These are phyloP conservation scores for Aspergillus novoparasiticus DNA, from an alignment of 2,329 filamentous ascomycete genomes.

Conservation along the genomic window DNA sequence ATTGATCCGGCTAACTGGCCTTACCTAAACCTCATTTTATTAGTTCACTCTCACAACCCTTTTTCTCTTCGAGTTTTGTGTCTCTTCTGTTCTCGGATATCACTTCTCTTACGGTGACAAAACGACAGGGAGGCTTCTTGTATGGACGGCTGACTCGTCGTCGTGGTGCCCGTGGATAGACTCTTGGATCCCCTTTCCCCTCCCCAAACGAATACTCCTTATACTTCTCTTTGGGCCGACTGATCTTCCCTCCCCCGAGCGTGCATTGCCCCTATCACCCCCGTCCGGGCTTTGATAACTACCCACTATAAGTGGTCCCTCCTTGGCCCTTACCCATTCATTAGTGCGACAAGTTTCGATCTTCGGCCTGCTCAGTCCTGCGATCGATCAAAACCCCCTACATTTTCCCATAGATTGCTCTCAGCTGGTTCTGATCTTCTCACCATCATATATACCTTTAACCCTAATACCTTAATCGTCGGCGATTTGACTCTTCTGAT, in stretches of 20 bases:
- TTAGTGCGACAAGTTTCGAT: conserved; percentile 17
- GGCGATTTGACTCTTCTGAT: conserved; percentile 3
- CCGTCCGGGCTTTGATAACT: conserved; percentile 9
- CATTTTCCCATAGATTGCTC: conserved; percentile 12
- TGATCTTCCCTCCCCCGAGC: background rate
- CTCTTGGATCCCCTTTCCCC: background rate
- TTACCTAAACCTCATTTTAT: conserved; percentile 4
- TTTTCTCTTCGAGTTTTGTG: background rate
- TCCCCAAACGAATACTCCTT: background rate
- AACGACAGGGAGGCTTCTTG: background rate
- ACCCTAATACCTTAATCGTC: conserved; percentile 1
- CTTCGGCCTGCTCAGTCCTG: conserved; percentile 6
- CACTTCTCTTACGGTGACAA: background rate
- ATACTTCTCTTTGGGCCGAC: background rate
- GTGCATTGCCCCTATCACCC: conserved; percentile 6
- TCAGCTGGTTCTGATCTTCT: conserved; percentile 36
- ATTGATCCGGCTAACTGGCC: conserved; percentile 2
- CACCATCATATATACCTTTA: conserved; percentile 9
- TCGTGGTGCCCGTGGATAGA: background rate
- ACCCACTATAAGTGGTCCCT: conserved; percentile 11
- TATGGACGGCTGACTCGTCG: background rate
- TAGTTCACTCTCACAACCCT: background rate
- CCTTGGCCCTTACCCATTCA: conserved; percentile 10
- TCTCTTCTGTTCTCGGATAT: background rate
- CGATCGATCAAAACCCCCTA: conserved; percentile 7